These are phyloP conservation scores for Leishmania mexicana DNA, from an alignment of 208 protist species.

Conservation along the genomic window DNA sequence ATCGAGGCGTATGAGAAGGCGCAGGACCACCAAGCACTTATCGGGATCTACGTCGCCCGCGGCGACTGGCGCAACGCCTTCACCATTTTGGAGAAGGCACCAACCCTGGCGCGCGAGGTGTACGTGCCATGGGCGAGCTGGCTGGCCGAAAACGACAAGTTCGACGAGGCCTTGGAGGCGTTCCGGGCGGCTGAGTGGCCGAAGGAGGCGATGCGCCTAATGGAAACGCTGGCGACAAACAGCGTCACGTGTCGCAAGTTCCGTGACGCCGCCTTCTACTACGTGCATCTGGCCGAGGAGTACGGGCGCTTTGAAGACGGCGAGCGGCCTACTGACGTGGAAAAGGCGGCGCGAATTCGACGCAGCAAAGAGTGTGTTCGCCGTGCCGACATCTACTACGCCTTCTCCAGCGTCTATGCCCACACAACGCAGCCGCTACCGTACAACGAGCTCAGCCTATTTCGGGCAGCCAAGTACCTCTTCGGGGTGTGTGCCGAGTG, in stretches of 20 bases:
- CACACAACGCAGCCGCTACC: conserved; percentile 92
- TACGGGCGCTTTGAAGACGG: conserved; percentile 75
- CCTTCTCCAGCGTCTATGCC: conserved; percentile 86
- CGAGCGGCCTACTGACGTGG: conserved; percentile 49
- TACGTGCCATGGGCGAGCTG: conserved; percentile 97
- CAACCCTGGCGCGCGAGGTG: conserved; percentile 86
- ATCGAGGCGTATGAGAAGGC: conserved; percentile 93
- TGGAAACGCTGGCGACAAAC: conserved; percentile 93
- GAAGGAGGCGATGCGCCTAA: conserved; percentile 89
- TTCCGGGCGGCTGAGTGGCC: conserved; percentile 92
- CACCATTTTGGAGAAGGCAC: conserved; percentile 78
- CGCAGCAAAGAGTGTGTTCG: conserved; percentile 81
- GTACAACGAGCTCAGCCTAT: conserved; percentile 83
- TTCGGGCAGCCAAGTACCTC: conserved; percentile 87
- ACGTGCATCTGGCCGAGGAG: conserved; percentile 86
- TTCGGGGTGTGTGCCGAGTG: conserved; percentile 61
- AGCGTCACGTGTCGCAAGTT: conserved; percentile 93
- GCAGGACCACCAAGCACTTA: conserved; percentile 84
- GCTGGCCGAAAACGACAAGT: conserved; percentile 94
- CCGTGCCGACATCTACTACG: conserved; percentile 92
- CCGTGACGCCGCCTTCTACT: conserved; percentile 92
- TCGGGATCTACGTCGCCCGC: conserved; percentile 89
- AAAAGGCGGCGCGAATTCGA: conserved; percentile 73
- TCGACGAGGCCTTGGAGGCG: conserved; percentile 95
- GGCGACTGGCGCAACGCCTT: conserved; percentile 94